Base-by-base conservation (phyloP, 345 rosid genomes). In the Populus pruinosa region DNA sequence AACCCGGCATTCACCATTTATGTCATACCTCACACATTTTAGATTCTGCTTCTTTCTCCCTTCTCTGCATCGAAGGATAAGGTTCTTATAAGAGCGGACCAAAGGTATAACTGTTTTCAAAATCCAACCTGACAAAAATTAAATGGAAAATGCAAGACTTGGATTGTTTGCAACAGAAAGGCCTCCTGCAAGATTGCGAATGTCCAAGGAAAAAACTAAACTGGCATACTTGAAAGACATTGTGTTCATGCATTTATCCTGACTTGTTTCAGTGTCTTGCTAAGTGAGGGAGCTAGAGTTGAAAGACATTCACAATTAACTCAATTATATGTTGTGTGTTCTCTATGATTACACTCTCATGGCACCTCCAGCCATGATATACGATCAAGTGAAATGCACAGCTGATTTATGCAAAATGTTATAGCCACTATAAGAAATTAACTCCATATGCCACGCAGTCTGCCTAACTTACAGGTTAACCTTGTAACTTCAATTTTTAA, bases 11-110 rank as follows among this genome's bases (percentile, higher is more conserved):
- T 77, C 76, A 6, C 84, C 84, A 70, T 82, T 33, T 2, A 82
- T 79, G 35, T 36, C 74, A 36, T 67, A 82, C 66, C 84, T 77
- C 71, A 78, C 84, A 64, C 84, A 82, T 66, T 82, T 82, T 5
- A 82, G 76, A 72, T 82, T 82, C 84, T 82, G 84, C 78, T 82
- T 82, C 84, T 56, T 82, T 31, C 27, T 82, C 29, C 84, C 84
- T 11, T 82, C 81, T 69, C 84, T 82, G 78, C 73, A 77, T 71
- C 70, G 31, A 39, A 69, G 47, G 9, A 27, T n/a, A 63, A 12
- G 23, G 59, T 43, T 64, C 7, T 20, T 17, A 20, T 74, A 14
- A 29, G 44, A 44, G 64, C 8, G 8, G 38, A 59, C 1, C 18
- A 27, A 36, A 76, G 16, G 14, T 29, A 27, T 1, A 59, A 21